These are phyloP conservation scores for Durio zibethinus DNA, from an alignment of 345 rosid genomes.

Conservation along the genomic window DNA sequence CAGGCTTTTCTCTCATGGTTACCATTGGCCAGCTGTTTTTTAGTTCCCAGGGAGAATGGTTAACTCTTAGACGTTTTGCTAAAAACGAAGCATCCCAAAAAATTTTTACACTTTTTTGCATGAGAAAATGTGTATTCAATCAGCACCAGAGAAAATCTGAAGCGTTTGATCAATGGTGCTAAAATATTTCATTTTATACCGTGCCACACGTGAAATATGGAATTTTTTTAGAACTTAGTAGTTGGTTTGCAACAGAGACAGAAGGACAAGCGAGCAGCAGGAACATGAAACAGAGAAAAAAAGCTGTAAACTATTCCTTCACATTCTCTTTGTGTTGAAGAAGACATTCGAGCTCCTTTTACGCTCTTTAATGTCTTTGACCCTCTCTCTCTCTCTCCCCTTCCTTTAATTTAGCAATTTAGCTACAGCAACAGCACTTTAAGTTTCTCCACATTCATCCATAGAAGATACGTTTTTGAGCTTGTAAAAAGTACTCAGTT, in stretches of 20 bases:
- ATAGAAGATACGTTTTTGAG: not conserved
- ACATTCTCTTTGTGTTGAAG: constrained; percentile 15
- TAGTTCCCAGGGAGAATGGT: not conserved
- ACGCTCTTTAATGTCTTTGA: constrained; percentile 7
- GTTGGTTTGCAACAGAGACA: constrained; percentile 16
- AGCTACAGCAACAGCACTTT: not conserved
- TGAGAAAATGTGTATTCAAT: not conserved
- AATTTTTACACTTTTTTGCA: not conserved
- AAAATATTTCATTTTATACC: not conserved
- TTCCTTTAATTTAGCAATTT: not conserved
- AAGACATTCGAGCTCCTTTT: constrained; percentile 20
- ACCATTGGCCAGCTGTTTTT: not conserved
- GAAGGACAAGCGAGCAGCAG: constrained; percentile 23
- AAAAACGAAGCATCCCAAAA: not conserved
- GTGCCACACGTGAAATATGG: constrained; percentile 7
- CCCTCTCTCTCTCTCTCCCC: constrained; percentile 5
- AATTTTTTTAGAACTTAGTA: not conserved
- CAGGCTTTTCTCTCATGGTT: not conserved
- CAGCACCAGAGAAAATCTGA: not conserved
- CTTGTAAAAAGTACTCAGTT: not conserved
- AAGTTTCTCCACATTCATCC: not conserved
- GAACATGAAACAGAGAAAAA: constrained; percentile 5
- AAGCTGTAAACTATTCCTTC: constrained; percentile 15
- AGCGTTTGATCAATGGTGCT: not conserved
- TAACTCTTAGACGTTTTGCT: not conserved